Conservation (phyloP, 179 eudicot species). For the Silene coronaria region DNA sequence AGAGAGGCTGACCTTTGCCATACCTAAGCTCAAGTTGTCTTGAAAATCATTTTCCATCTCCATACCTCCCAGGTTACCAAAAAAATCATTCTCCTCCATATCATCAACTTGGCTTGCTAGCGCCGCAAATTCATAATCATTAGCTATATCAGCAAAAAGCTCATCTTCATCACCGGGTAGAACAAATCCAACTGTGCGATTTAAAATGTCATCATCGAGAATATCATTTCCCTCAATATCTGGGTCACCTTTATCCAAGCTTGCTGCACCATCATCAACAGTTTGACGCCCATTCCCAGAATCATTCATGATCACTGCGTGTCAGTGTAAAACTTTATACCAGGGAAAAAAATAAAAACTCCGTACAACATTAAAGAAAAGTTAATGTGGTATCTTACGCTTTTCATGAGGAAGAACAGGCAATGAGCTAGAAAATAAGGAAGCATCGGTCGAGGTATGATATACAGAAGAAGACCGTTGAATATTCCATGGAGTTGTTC, state of each 20-base stretch:
- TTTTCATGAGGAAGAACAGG: slow-evolving; percentile 80
- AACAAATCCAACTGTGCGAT: slow-evolving; percentile 39
- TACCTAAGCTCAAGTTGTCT: slow-evolving; percentile 43
- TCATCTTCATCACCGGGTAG: slow-evolving; percentile 83
- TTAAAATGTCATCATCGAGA: slow-evolving; percentile 39
- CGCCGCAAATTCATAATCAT: slow-evolving; percentile 46
- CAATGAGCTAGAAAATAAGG: slow-evolving; percentile 71
- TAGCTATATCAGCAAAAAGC: slow-evolving; percentile 64
- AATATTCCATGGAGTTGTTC: slow-evolving; percentile 39
- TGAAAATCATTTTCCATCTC: slow-evolving; percentile 64
- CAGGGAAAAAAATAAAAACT: slow-evolving; percentile 6
- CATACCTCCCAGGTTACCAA: slow-evolving; percentile 77
- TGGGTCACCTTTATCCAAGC: slow-evolving; percentile 32
- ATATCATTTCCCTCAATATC: slow-evolving; percentile 38
- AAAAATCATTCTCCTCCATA: slow-evolving; percentile 66
- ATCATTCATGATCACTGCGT: slow-evolving; percentile 47
- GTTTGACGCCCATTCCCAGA: slow-evolving; percentile 35
- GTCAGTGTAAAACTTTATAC: not conserved
- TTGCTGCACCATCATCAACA: slow-evolving; percentile 42
- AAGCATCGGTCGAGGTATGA: slow-evolving; percentile 51
- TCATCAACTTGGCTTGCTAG: slow-evolving; percentile 51
- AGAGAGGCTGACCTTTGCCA: slow-evolving; percentile 46
- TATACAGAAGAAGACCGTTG: slow-evolving; percentile 33
- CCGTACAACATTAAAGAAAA: not conserved
- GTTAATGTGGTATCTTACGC: slow-evolving; percentile 33